Evolutionary conservation across 352 stramenopile genomes (phyloP).

Genomic region (Pythium aristosporum): DNA sequence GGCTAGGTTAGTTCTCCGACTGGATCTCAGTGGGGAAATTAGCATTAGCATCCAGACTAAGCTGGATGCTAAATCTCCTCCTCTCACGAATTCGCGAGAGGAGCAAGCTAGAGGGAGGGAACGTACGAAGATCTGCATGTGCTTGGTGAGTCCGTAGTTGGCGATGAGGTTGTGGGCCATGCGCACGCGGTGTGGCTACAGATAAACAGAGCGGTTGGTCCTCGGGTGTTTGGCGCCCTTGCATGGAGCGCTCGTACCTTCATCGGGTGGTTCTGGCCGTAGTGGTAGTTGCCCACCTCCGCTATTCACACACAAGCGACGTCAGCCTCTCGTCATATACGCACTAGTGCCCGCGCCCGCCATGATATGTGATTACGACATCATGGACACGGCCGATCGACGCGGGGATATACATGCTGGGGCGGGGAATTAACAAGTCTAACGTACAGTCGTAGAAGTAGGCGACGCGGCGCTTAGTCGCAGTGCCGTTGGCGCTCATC

Average conservation of each 20-base stretch:
- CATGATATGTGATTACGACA: constrained; percentile 14
- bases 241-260: constrained; percentile 45
- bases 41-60: constrained; percentile 3
- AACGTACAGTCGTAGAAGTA: constrained; percentile 89
- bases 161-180: constrained; percentile 99
- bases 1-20: background rate
- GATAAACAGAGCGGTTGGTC: constrained; percentile 1
- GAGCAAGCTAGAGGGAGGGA: background rate
- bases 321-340: background rate
- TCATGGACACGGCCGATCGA: background rate
- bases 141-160: constrained; percentile 98
- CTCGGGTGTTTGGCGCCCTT: background rate
- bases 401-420: background rate
- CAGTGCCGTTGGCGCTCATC: constrained; percentile 20
- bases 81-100: background rate
- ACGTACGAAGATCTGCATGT: constrained; percentile 98
- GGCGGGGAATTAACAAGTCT: no score
- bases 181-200: constrained; percentile 95
- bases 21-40: background rate
- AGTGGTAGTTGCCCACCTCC: constrained; percentile 99
- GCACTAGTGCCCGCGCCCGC: background rate
- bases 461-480: constrained; percentile 76
- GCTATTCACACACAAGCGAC: constrained; percentile 57
- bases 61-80: constrained; percentile 1
- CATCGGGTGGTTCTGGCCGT: constrained; percentile 93